phyloP scores from a whole-genome alignment of 257 asterid genomes.

The Ligustrum vulgare region DNA sequence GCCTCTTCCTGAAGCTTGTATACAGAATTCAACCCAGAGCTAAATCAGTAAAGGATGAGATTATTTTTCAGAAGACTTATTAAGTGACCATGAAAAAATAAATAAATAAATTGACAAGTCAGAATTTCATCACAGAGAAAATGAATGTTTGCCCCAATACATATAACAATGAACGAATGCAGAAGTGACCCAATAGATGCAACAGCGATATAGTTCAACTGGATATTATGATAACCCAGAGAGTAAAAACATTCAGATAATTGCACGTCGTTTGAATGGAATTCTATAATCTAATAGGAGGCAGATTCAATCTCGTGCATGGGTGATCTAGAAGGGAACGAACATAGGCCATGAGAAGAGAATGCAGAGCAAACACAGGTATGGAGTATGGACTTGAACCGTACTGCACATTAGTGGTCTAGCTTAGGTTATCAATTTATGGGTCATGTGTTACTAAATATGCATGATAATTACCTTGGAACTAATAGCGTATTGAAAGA shows the following conservation, averaged over 20 bases:
- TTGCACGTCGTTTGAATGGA: not conserved
- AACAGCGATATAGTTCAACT: not conserved
- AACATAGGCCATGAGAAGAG: not conserved
- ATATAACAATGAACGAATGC: not conserved
- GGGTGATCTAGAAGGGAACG: not conserved
- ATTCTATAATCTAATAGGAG: not conserved
- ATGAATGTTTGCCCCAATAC: not conserved
- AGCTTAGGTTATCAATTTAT: not conserved
- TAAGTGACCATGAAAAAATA: not conserved
- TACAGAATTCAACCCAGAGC: slow-evolving; percentile 14
- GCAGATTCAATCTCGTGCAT: not conserved
- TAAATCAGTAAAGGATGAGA: not conserved
- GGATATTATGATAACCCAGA: not conserved
- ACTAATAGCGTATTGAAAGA: not conserved
- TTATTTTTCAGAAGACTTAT: not conserved
- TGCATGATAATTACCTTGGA: not conserved
- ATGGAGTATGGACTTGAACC: not conserved
- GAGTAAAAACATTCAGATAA: not conserved
- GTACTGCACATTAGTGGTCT: not conserved
- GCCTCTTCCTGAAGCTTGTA: not conserved
- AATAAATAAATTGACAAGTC: not conserved
- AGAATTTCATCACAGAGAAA: not conserved
- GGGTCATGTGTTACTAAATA: not conserved
- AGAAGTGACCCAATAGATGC: not conserved
- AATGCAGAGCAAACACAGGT: too few species aligned